Evolutionary conservation across 2,329 filamentous ascomycete genomes (phyloP).

Genomic region (Teratosphaeria gauchensis): DNA sequence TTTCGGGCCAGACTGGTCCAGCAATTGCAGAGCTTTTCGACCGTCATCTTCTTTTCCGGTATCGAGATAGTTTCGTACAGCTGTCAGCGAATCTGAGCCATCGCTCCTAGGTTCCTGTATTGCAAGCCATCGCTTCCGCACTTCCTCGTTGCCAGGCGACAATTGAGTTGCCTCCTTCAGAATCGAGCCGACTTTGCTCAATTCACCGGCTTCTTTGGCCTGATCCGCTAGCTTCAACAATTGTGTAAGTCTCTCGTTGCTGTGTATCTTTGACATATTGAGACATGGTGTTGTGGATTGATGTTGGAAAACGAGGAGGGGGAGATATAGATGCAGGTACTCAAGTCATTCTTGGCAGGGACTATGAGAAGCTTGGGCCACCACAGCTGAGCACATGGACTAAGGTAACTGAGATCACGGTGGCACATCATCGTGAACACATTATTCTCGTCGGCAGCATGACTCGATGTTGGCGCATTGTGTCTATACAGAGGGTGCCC

Average conservation of each 20-base stretch:
- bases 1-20: constrained; percentile 14
- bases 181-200: constrained; percentile 31
- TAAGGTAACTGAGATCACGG: too few species aligned
- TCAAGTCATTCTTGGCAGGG: not conserved
- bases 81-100: constrained; percentile 10
- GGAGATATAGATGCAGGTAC: not conserved
- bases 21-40: constrained; percentile 26
- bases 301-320: not conserved
- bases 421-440: too few species aligned
- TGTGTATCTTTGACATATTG: not conserved
- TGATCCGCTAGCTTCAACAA: constrained; percentile 17
- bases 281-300: not conserved
- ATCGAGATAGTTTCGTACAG: constrained; percentile 16
- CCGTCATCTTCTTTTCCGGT: constrained; percentile 30
- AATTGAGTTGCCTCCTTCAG: constrained; percentile 37
- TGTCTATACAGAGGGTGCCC: not conserved
- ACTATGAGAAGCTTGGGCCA: not conserved
- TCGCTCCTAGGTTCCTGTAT: constrained; percentile 24
- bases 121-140: constrained; percentile 33
- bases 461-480: not conserved
- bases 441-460: not conserved
- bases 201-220: constrained; percentile 16
- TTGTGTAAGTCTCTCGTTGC: constrained; percentile 11
- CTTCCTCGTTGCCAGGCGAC: constrained; percentile 30
- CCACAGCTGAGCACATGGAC: not conserved